Evolutionary conservation across 176 grass and related monocot genomes (phyloP), one percentile per base, ranked within the genome.

Genomic region (Lolium rigidum): DNA sequence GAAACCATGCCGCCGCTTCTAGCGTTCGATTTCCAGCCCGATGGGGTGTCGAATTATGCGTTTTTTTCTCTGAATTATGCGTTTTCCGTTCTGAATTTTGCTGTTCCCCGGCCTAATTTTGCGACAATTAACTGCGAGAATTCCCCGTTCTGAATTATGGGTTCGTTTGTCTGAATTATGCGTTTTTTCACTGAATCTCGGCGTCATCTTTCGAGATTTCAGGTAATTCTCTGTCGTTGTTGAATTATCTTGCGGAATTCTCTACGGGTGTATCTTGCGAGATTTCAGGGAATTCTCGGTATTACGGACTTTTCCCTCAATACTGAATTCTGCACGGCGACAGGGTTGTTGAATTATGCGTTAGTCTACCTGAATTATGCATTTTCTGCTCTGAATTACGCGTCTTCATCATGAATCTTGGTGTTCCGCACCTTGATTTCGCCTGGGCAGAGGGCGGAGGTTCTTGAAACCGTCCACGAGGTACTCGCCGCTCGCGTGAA

Each of bases 1-100:
- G 90, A 93, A 95, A 95, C 80, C 88, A 95, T 93, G 74, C 70
- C 58, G 88, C 88, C 66, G 74, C 80, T 48, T 87, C 79, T 64
- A 52, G 5, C 47, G 82, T 17, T 24, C 48, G 44, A 4, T 52
- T 6, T 74, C 6, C 2, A 39, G 38, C 38, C 5, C 38, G 8
- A 49, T 2, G 16, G n/a, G 21, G 12, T 2, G 37, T 5, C 4
- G 1, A 21, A 6, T 20, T 25, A 2, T 20, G 49, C 1, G 0
- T 31, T 10, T 44, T 7, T 6, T 6, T 5, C 24, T 3, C 31
- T 68, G 20, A 37, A 56, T 86, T 78, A 12, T 20, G 49, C 1
- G 0, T 31, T 16, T 31, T 65, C 5, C 0, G n/a, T 6, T 35
- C 26, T 35, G 26, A 31, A 66, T 70, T 10, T 69, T 2, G 20